phyloP scores from a whole-genome alignment of 1,139 yeast species.

The Nakaseomyces bracarensis region DNA sequence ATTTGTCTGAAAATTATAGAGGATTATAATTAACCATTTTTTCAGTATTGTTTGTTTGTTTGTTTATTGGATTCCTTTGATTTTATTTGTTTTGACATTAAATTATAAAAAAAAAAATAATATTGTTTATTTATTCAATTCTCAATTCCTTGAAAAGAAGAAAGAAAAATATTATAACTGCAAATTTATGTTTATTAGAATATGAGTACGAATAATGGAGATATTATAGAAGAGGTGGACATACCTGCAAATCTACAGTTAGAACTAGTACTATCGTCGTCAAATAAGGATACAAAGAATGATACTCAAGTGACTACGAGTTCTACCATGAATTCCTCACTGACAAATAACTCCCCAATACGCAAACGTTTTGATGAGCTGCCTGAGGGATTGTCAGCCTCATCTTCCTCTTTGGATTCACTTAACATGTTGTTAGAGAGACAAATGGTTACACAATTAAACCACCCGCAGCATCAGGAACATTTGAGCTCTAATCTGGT shows the following conservation, averaged over 20 bases:
- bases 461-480: constrained; percentile 36
- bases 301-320: neutral
- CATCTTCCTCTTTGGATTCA: constrained; percentile 36
- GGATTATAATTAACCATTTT: no score
- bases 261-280: constrained; percentile 16
- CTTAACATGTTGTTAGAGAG: constrained; percentile 34
- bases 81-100: no score
- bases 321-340: neutral
- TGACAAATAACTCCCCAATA: constrained; percentile 6
- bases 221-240: constrained; percentile 21
- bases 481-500: constrained; percentile 18
- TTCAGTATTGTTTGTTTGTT: no score
- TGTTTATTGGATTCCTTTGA: no score
- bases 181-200: neutral
- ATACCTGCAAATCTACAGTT: constrained; percentile 25
- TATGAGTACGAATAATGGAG: constrained; percentile 7
- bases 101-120: no score
- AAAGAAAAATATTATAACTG: constrained; percentile 1
- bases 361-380: constrained; percentile 9
- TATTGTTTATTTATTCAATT: no score
- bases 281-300: constrained; percentile 7
- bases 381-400: constrained; percentile 14
- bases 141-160: no score
- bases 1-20: no score
- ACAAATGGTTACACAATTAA: constrained; percentile 34